Evolutionary conservation across 805 yeast genomes (phyloP), one percentile per base, ranked within the genome.

Genomic region (Blastobotrys parvus): DNA sequence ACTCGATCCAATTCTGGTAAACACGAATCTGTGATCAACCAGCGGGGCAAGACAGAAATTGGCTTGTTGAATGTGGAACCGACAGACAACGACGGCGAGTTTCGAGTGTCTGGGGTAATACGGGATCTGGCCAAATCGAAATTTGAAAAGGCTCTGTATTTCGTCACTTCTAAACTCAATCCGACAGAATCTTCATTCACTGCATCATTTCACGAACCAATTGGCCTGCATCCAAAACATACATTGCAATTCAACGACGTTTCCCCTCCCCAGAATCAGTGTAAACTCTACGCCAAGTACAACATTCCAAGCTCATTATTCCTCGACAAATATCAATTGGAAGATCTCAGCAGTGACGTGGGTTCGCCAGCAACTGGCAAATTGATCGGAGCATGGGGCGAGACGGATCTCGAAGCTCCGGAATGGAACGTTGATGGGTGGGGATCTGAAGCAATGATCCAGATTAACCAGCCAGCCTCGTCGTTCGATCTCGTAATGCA

Each of bases 391-490:
- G 56, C 69, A 0, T 72, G 72, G 70, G 82, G 82, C 2, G 76
- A 73, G 41, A 61, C 68, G n/a, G 79, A 78, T 52, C 58, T 77
- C 19, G 83, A 77, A 50, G 66, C 68, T 27, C 83, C 83, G 3
- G 69, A 62, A 27, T 78, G 77, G 68, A 60, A 61, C 22, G 63
- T 64, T 5, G 45, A 51, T 2, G 52, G 62, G 19, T 71, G 71
- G 69, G 80, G 80, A 1, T 68, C 77, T 3, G 63, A 67, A 35
- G 67, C 68, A 17, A 52, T 77, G 17, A 61, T 74, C 25, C 61
- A 60, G 37, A 45, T 71, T 11, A 49, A 50, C n/a, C 46, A 51
- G 11, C 39, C 46, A 11, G 6, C 49, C 57, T 4, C 58, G 52
- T 51, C 53, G 3, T 51, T 66, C 31, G 68, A 61, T 18, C 55